These are phyloP conservation scores for Cercospora sp. DNA, from an alignment of 2,329 filamentous ascomycete species.

Conservation along the genomic window DNA sequence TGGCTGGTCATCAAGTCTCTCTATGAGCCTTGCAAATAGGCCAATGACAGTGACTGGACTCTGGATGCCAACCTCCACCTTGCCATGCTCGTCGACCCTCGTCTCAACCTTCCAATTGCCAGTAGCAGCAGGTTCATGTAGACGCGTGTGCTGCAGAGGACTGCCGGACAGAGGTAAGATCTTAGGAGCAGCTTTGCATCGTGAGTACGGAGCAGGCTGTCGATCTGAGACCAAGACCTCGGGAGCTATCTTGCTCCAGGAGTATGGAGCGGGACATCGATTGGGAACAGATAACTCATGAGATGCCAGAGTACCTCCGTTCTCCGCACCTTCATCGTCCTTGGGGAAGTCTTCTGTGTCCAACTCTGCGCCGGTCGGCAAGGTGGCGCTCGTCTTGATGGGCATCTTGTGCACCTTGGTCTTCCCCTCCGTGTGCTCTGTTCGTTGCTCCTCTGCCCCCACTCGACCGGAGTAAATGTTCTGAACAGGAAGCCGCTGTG, in stretches of 20 bases:
- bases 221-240: neutral
- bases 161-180: neutral
- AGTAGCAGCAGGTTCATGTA: neutral
- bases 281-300: neutral
- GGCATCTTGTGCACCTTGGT: neutral
- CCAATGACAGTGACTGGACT: neutral
- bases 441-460: neutral
- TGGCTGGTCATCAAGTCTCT: neutral
- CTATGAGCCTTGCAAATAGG: neutral
- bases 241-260: neutral
- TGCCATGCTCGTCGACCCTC: neutral
- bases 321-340: neutral
- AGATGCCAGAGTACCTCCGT: neutral
- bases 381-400: neutral
- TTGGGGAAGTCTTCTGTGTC: neutral
- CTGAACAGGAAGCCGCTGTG: neutral
- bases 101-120: neutral
- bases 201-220: neutral
- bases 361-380: neutral
- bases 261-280: neutral
- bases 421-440: neutral
- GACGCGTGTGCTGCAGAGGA: neutral
- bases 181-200: neutral
- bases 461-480: neutral
- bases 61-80: neutral